A percentile compares a stretch with the other conserved stretches of the same genome.
Evolutionary conservation across 306 rosid species (phyloP).

Genomic region (Vigna unguiculata): DNA sequence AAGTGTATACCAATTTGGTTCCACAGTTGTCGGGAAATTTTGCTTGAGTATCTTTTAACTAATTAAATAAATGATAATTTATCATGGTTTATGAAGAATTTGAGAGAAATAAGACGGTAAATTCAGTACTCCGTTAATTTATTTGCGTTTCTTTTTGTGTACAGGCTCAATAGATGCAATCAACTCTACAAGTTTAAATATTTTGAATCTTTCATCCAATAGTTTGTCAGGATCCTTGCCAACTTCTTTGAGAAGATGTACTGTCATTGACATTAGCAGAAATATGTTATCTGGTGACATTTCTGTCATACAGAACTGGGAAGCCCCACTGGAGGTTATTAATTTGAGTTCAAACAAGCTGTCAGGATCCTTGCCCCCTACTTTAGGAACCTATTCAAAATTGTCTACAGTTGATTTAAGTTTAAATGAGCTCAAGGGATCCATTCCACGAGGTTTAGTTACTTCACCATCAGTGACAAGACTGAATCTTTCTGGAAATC

Average conservation of each 20-base stretch:
- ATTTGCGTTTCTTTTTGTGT: conserved; percentile 41
- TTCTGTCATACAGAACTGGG: conserved; percentile 74
- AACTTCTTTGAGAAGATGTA: conserved; percentile 53
- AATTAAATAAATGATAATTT: conserved; percentile 25
- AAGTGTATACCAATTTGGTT: conserved; percentile 25
- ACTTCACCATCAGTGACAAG: conserved; percentile 64
- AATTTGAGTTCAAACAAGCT: conserved; percentile 85
- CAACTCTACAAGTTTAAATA: conserved; percentile 71
- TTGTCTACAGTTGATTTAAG: conserved; percentile 76
- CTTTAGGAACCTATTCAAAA: conserved; percentile 61
- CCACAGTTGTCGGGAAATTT: conserved; percentile 24
- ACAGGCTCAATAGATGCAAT: conserved; percentile 78
- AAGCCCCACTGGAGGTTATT: conserved; percentile 69
- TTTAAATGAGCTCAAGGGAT: conserved; percentile 74
- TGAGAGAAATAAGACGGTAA: conserved; percentile 16
- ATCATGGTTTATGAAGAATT: conserved; percentile 24
- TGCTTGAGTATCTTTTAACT: conserved; percentile 31
- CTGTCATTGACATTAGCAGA: conserved; percentile 67
- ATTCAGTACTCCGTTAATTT: conserved; percentile 30
- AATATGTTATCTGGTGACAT: conserved; percentile 72
- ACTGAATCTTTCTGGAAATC: conserved; percentile 88
- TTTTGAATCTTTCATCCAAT: conserved; percentile 83
- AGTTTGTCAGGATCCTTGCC: conserved; percentile 81
- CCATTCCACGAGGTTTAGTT: conserved; percentile 80
- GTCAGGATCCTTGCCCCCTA: conserved; percentile 80